Evolutionary conservation across 2,329 filamentous ascomycete species (phyloP).

Genomic region (Penicillium rolfsii): DNA sequence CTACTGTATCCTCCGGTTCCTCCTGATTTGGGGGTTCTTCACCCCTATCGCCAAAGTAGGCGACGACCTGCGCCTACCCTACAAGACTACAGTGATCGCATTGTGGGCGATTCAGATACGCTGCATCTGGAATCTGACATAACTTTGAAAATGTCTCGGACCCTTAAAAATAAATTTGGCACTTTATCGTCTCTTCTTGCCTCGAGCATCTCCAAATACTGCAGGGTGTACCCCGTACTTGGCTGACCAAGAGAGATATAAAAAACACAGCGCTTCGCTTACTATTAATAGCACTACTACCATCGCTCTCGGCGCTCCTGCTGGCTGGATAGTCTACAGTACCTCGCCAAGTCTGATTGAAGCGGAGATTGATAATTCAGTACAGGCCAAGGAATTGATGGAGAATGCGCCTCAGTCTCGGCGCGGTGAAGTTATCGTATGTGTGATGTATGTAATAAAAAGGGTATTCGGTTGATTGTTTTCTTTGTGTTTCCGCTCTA

Average conservation of each 20-base stretch:
- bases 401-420: background rate
- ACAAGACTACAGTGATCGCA: background rate
- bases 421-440: background rate
- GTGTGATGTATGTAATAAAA: background rate
- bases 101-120: constrained; percentile 7
- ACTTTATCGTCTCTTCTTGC: background rate
- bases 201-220: background rate
- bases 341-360: background rate
- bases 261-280: background rate
- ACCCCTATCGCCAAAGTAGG: background rate
- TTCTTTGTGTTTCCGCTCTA: background rate
- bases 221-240: too few relatives aligned
- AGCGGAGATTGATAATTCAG: background rate
- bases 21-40: background rate
- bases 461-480: background rate
- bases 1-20: too few relatives aligned
- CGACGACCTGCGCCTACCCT: background rate
- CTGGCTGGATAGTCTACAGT: background rate
- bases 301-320: background rate
- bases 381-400: background rate
- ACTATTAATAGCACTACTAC: constrained; percentile 5
- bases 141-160: constrained; percentile 8
- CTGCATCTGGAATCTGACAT: background rate
- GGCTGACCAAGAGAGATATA: too few relatives aligned
- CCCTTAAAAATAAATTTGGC: background rate